Evolutionary conservation across 768 basidiomycete species (phyloP).

Genomic region (Phylloporus arenicola): DNA sequence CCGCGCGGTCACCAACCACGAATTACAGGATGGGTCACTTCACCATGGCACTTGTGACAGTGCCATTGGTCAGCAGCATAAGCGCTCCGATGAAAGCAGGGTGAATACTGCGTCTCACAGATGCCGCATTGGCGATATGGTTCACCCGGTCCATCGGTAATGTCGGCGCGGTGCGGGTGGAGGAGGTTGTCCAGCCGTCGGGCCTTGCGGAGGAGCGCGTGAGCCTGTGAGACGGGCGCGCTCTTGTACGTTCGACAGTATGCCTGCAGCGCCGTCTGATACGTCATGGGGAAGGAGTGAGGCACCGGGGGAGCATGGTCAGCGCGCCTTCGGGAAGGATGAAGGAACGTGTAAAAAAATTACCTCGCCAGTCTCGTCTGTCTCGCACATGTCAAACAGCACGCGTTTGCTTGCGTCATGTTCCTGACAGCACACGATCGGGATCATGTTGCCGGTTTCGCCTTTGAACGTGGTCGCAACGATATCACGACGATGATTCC

Average conservation of each 20-base stretch:
- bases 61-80: constrained; percentile 27
- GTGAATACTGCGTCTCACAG: constrained; percentile 69
- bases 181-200: constrained; percentile 73
- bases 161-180: constrained; percentile 39
- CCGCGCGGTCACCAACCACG: constrained; percentile 2
- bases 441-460: constrained; percentile 71
- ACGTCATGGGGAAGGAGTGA: not conserved
- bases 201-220: constrained; percentile 86
- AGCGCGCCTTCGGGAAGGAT: not conserved
- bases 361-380: constrained; percentile 77
- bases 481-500: constrained; percentile 67
- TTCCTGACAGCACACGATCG: constrained; percentile 73
- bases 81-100: constrained; percentile 58
- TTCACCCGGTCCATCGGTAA: constrained; percentile 9
- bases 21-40: not conserved
- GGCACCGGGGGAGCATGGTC: constrained; percentile 2
- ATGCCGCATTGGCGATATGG: constrained; percentile 44
- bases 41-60: constrained; percentile 44
- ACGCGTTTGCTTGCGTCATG: constrained; percentile 62
- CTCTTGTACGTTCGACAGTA: constrained; percentile 85
- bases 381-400: constrained; percentile 81
- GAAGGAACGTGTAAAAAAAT: constrained; percentile 13
- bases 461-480: constrained; percentile 70
- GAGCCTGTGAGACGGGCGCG: constrained; percentile 62
- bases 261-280: constrained; percentile 83